Base-by-base conservation (phyloP, 2,329 filamentous ascomycete species). In the Exophiala xenobiotica region DNA sequence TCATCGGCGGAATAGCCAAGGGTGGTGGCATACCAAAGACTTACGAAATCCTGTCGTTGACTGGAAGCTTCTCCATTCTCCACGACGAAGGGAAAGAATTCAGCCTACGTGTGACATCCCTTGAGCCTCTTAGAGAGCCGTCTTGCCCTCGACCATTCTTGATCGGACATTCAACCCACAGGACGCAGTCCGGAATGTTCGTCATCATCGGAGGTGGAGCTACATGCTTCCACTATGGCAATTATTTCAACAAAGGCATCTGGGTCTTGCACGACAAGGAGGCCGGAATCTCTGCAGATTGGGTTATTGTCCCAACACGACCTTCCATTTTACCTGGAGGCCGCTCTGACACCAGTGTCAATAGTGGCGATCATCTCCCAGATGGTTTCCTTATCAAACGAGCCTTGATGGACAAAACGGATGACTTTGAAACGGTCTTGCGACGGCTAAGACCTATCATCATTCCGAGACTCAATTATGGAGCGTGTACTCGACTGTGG, bases 141-240 rank as follows among this genome's bases (percentile, higher is more conserved):
- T 55, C 61, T 22, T 68, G 68, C 19, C 71, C 72, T 19, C 72
- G 82, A 49, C 89, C 89, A 6, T 74, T 95, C 5, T 76, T 95
- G 44, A 75, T 90, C 42, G 90, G 90, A 2, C 78, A 83, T 49
- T 83, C 83, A 3, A 73, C 78, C 6, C 68, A 78, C 11, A 64
- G 71, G 23, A 69, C 78, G 1, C 70, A 71, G 24, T 62, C 72
- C 29, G 70, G 75, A 19, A 69, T 78, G 16, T 61, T 90, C 3
- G 63, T 88, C 6, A 71, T 95, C 5, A 68, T 87, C 41, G 90
- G 89, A 1, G 91, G 91, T 8, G 91, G 90, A 23, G 89, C 87
- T 14, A 88, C 90, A 0, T 95, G 90, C 67, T 95, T 95, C 72
- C 90, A 88, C 0, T 95, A 95, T 78, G 90, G 90, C 1, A 88